These are phyloP conservation scores for Acanthamoeba sp. DNA, from an alignment of 208 protist genomes.

Conservation along the genomic window DNA sequence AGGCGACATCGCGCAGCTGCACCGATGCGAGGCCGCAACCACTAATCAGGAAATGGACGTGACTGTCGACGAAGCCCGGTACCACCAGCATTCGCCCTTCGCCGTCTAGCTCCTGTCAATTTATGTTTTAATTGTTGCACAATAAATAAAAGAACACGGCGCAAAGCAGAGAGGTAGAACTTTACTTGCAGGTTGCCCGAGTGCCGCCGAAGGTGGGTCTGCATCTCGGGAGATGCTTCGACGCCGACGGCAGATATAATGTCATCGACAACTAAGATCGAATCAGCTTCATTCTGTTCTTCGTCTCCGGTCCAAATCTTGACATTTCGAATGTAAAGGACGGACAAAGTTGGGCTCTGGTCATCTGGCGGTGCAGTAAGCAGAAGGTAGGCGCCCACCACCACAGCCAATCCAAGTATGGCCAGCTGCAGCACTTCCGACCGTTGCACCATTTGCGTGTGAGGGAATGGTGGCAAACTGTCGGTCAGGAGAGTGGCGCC, in stretches of 20 bases:
- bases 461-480: too few relatives aligned
- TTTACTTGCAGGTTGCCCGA: too few relatives aligned
- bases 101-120: slow-evolving; percentile 41
- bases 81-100: slow-evolving; percentile 14
- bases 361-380: neutral
- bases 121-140: neutral
- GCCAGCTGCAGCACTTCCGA: neutral
- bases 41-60: slow-evolving; percentile 64
- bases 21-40: slow-evolving; percentile 52
- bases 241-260: neutral
- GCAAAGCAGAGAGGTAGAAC: too few relatives aligned
- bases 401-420: neutral
- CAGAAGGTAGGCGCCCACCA: neutral
- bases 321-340: neutral
- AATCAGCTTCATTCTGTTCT: neutral
- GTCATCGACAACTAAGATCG: neutral
- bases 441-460: too few relatives aligned
- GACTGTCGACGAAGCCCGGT: slow-evolving; percentile 71
- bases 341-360: neutral
- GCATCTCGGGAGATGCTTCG: neutral
- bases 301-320: neutral
- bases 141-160: neutral
- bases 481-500: too few relatives aligned
- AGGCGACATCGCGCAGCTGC: slow-evolving; percentile 43
- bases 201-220: neutral